These are phyloP conservation scores for Aspergillus aculeatinus DNA, from an alignment of 2,329 filamentous ascomycete genomes.

Conservation along the genomic window DNA sequence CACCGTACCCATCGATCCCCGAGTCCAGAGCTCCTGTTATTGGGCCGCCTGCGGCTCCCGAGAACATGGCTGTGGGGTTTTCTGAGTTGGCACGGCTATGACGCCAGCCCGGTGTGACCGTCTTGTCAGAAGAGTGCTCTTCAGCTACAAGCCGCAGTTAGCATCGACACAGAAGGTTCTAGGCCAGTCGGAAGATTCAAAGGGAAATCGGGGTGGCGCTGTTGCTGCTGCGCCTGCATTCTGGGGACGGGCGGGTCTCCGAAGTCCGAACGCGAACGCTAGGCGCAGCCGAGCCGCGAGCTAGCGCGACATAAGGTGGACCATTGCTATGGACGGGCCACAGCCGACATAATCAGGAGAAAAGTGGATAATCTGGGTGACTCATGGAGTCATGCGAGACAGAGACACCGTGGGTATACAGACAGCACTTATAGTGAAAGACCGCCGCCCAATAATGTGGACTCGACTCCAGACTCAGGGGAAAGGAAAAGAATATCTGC, in stretches of 20 bases:
- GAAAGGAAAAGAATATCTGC: neutral
- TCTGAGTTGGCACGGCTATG: constrained; percentile 72
- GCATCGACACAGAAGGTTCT: constrained; percentile 7
- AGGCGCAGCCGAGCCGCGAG: constrained; percentile 22
- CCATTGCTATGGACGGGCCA: constrained; percentile 18
- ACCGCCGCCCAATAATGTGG: too few species aligned
- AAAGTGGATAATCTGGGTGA: constrained; percentile 1
- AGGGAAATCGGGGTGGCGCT: constrained; percentile 3
- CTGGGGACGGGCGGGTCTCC: constrained; percentile 15
- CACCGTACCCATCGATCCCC: constrained; percentile 37
- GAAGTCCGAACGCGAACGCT: constrained; percentile 28
- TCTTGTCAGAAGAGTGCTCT: constrained; percentile 39
- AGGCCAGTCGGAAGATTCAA: constrained; percentile 4
- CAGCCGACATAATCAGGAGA: neutral
- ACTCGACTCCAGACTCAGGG: neutral
- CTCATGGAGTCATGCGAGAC: neutral
- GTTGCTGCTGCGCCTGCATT: constrained; percentile 10
- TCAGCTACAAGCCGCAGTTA: constrained; percentile 16
- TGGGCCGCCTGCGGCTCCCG: constrained; percentile 47
- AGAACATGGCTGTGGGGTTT: constrained; percentile 54
- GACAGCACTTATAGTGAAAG: neutral
- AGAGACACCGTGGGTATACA: neutral
- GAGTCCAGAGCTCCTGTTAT: constrained; percentile 34
- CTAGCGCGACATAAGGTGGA: constrained; percentile 29
- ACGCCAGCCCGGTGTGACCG: constrained; percentile 55